These are phyloP conservation scores for Luvunga scandens DNA, from an alignment of 345 rosid species.

Conservation along the genomic window DNA sequence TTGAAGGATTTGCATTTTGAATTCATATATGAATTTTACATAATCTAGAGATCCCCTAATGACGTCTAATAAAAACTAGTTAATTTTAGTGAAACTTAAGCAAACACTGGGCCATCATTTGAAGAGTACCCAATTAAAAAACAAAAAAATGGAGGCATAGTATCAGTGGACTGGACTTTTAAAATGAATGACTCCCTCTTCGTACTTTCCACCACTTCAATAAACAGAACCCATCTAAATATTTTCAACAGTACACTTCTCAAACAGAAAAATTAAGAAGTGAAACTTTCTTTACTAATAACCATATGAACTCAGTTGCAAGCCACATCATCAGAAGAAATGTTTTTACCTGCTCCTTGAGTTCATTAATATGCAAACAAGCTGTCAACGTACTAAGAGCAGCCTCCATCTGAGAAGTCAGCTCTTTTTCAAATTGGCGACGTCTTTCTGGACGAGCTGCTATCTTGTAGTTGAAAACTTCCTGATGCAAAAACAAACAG, in stretches of 20 bases:
- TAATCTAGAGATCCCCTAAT: neutral
- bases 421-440: slow-evolving; percentile 88
- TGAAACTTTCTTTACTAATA: neutral
- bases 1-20: neutral
- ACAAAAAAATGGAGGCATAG: neutral
- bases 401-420: slow-evolving; percentile 79
- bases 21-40: neutral
- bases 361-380: slow-evolving; percentile 72
- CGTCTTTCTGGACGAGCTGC: slow-evolving; percentile 99
- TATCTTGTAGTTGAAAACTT: slow-evolving; percentile 92
- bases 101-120: neutral
- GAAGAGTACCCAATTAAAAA: neutral
- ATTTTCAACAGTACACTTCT: neutral
- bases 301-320: neutral
- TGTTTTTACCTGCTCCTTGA: slow-evolving; percentile 81
- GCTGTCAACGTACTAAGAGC: slow-evolving; percentile 78
- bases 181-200: neutral
- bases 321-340: slow-evolving; percentile 9
- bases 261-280: neutral
- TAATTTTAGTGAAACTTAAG: neutral
- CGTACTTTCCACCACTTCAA: neutral
- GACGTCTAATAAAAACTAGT: neutral
- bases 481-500: slow-evolving; percentile 45
- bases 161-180: neutral
- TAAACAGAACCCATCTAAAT: neutral